phyloP scores from a whole-genome alignment of 352 stramenopile species.

The Hyaloperonospora brassicae region DNA sequence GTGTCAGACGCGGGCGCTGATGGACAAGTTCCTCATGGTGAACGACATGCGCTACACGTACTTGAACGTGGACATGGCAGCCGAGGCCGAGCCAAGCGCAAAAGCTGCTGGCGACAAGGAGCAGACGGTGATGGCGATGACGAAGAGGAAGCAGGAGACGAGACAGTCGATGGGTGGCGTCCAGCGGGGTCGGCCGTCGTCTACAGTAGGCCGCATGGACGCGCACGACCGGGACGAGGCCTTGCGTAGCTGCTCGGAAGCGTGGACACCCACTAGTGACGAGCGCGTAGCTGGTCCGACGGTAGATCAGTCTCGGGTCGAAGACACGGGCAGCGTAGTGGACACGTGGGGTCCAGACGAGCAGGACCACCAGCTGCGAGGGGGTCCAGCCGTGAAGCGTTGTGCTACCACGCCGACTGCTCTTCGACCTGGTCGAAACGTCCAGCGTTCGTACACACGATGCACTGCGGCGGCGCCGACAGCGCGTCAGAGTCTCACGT shows the following conservation, averaged over 20 bases:
- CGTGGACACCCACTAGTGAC: slow-evolving; percentile 18
- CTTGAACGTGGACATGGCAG: slow-evolving; percentile 75
- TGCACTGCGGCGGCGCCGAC: slow-evolving; percentile 16
- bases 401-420: slow-evolving; percentile 35
- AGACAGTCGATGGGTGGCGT: background rate
- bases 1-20: slow-evolving; percentile 63
- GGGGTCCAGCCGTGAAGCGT: no score
- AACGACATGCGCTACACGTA: slow-evolving; percentile 87
- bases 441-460: slow-evolving; percentile 14
- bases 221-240: slow-evolving; percentile 27
- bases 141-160: no score
- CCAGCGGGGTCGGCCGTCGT: slow-evolving; percentile 16
- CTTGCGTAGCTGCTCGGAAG: slow-evolving; percentile 23
- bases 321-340: slow-evolving; percentile 3
- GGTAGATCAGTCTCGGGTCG: slow-evolving; percentile 25
- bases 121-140: slow-evolving; percentile 21
- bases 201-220: slow-evolving; percentile 29
- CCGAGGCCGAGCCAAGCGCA: slow-evolving; percentile 34
- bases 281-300: slow-evolving; percentile 22
- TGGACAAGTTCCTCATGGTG: slow-evolving; percentile 85
- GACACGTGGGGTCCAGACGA: no score
- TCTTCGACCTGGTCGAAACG: slow-evolving; percentile 42
- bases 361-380: no score
- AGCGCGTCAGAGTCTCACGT: slow-evolving; percentile 29
- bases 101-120: slow-evolving; percentile 24